A percentile compares a stretch with the other conserved stretches of the same genome.
phyloP scores from a whole-genome alignment of 2,329 filamentous ascomycete genomes.

The Aspergillus awamori region DNA sequence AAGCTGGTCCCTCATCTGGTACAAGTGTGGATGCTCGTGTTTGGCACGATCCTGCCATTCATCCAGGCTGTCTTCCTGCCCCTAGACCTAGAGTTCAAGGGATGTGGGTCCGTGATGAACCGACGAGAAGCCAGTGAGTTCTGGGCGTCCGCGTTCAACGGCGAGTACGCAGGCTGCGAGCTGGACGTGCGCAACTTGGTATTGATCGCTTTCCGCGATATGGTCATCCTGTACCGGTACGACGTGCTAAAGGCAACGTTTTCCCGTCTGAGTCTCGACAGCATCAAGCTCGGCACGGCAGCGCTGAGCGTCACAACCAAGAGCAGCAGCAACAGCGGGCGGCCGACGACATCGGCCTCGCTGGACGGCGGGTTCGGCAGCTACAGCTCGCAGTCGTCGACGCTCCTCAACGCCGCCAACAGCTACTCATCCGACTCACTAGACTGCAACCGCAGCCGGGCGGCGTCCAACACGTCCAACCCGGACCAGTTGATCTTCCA shows the following conservation, averaged over 20 bases:
- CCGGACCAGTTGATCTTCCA: conserved; percentile 48
- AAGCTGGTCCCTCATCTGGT: conserved; percentile 87
- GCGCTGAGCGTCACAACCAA: conserved; percentile 45
- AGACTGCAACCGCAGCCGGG: conserved; percentile 68
- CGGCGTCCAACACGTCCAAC: conserved; percentile 76
- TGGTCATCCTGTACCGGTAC: conserved; percentile 83
- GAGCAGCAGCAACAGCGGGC: conserved; percentile 50
- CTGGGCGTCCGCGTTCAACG: conserved; percentile 73
- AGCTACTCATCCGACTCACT: conserved; percentile 56
- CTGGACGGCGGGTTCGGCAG: conserved; percentile 75
- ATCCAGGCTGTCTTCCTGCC: conserved; percentile 94
- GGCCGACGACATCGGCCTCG: conserved; percentile 74
- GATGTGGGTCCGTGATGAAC: conserved; percentile 76
- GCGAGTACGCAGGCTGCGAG: conserved; percentile 54
- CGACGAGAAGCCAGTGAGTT: conserved; percentile 82
- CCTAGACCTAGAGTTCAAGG: conserved; percentile 89
- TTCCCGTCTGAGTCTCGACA: conserved; percentile 84
- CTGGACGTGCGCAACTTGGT: conserved; percentile 89
- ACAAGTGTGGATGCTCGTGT: conserved; percentile 91
- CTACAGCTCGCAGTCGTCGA: conserved; percentile 78
- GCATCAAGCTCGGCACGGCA: conserved; percentile 59
- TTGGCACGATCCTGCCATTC: conserved; percentile 86
- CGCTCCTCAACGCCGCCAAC: conserved; percentile 70
- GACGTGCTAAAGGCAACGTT: conserved; percentile 88
- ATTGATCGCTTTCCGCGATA: conserved; percentile 84